phyloP scores from a whole-genome alignment of 257 asterid species.

The Solanum arcanum region DNA sequence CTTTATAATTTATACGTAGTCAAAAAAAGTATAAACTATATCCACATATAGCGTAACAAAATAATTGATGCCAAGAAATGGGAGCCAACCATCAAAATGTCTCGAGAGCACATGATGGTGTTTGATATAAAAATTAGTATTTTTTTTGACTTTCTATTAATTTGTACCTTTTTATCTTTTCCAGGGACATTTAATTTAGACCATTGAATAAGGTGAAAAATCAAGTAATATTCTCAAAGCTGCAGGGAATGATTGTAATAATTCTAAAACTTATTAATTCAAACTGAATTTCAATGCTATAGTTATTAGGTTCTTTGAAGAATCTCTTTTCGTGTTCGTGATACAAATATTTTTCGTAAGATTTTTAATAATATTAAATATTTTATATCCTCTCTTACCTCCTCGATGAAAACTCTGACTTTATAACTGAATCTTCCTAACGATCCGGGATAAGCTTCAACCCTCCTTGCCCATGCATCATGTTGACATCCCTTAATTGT shows the following conservation, averaged over 20 bases:
- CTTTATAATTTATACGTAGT: neutral
- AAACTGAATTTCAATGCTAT: neutral
- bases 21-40: neutral
- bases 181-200: neutral
- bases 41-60: neutral
- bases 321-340: fast-evolving
- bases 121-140: neutral
- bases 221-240: neutral
- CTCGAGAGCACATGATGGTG: neutral
- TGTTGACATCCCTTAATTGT: neutral
- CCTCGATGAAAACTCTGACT: neutral
- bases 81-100: neutral
- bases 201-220: neutral
- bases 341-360: too few relatives aligned
- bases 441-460: neutral
- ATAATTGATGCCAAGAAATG: neutral
- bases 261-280: neutral
- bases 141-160: neutral
- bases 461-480: neutral
- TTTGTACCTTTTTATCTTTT: neutral
- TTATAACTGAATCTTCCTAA: neutral
- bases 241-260: neutral
- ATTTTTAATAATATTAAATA: too few relatives aligned
- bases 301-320: neutral
- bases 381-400: too few relatives aligned